Evolutionary conservation across 306 rosid species (phyloP), one percentile per base, ranked within the genome.

Genomic region (Argentina anserina): DNA sequence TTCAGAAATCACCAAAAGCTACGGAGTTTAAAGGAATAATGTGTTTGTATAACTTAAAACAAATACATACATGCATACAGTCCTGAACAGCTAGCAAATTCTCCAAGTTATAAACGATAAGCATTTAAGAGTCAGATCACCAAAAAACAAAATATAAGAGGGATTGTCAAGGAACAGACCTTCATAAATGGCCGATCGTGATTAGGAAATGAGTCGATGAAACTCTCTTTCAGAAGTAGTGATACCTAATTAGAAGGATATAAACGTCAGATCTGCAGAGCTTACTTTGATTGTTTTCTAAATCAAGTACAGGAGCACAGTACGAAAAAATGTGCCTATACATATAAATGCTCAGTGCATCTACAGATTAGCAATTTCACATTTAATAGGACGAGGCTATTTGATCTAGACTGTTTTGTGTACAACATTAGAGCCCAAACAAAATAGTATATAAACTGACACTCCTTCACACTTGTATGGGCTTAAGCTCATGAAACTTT

Each of bases 221-320:
- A 95, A 84, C 99, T 95, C 86, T 95, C 99, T 88, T 86, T 95
- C 93, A 95, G 72, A 80, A 95, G 99, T 85, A 95, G 83, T 2
- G 99, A 95, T 43, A 95, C 99, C 99, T 95, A 73, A 60, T 72
- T 52, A 41, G 63, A 78, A 75, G 47, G 42, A 65, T 49, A 31
- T 23, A 21, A 59, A 26, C 56, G 71, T 66, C 76, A 84, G 79
- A 82, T 74, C 60, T 11, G 74, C n/a, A 74, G 81, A 33, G 76
- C 47, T 74, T 21, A 6, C 15, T 26, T 41, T 66, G 23, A 18
- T 25, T 42, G 5, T 42, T 66, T 25, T 7, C 37, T 26, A 26
- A 66, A 43, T 14, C 41, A 74, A 45, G 63, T 49, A 74, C 58
- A n/a, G 31, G 43, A 7, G 74, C 74, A 46, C 67, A 14, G 75